Evolutionary conservation across 1,284 basidiomycete genomes (phyloP).

Genomic region (Cystobasidiaceae sp.): DNA sequence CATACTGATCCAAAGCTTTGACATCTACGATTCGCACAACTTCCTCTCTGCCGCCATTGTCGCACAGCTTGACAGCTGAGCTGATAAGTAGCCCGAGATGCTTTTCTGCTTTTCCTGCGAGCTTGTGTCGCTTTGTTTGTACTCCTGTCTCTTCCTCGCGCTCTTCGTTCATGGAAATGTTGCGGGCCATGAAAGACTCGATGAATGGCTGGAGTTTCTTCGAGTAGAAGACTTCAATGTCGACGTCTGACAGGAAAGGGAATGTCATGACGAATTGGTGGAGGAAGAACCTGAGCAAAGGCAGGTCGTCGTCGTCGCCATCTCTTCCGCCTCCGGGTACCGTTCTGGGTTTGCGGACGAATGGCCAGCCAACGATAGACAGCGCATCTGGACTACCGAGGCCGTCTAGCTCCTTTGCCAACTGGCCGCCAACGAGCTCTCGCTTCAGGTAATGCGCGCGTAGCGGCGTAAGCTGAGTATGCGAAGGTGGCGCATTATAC

Average conservation of each 20-base stretch:
- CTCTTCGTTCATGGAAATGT: constrained; percentile 62
- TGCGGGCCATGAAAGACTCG: constrained; percentile 68
- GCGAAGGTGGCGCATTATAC: constrained; percentile 51
- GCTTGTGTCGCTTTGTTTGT: constrained; percentile 53
- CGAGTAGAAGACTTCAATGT: constrained; percentile 81
- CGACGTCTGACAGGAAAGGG: constrained; percentile 73
- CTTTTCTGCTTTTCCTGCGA: constrained; percentile 70
- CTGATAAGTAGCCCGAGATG: constrained; percentile 74
- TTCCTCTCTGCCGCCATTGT: constrained; percentile 65
- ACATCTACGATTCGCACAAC: constrained; percentile 67
- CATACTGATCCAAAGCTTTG: neutral
- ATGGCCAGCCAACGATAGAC: constrained; percentile 79
- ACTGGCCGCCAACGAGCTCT: constrained; percentile 79
- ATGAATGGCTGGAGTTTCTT: constrained; percentile 90
- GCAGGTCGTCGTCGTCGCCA: constrained; percentile 57
- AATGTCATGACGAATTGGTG: constrained; percentile 86
- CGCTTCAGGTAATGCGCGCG: constrained; percentile 95
- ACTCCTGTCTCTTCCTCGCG: constrained; percentile 53
- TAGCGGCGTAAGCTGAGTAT: constrained; percentile 62
- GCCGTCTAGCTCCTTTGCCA: constrained; percentile 66
- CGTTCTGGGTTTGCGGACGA: constrained; percentile 45
- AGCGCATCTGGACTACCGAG: constrained; percentile 66
- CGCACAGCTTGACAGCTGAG: constrained; percentile 66
- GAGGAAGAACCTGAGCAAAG: constrained; percentile 81
- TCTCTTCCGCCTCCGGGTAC: constrained; percentile 14